Evolutionary conservation across 2,329 filamentous ascomycete species (phyloP), one percentile per base, ranked within the genome.

Genomic region (Ilyonectria destructans): DNA sequence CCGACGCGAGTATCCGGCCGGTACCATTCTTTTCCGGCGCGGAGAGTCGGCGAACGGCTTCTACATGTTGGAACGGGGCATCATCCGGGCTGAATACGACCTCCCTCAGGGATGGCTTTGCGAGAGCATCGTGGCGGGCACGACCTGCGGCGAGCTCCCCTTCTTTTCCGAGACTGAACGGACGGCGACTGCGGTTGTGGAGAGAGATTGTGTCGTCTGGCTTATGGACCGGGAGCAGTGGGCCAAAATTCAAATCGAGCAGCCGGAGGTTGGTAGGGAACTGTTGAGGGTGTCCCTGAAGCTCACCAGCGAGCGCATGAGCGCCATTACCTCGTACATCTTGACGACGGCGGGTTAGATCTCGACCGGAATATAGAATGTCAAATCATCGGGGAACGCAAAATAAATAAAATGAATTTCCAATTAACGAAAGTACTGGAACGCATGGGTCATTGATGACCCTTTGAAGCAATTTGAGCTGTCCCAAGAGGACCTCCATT

Each of bases 21-120:
- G 93, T 4, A 91, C 91, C 1, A 85, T 94, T 3, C 84, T 99
- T 2, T 99, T 96, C 81, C 86, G 88, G 4, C 89, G 92, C 43
- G 95, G 94, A 67, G 92, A 98, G 73, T 77, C 85, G 1, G 92
- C 96, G 0, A 88, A 91, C 35, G 94, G 92, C 3, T 98, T 99
- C 82, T 98, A 97, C 79, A 88, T 99, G 5, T 83, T 99, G 1
- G 95, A 99, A 80, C 89, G 91, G 7, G 96, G 96, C 40, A 95
- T 98, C 74, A 85, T 99, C 35, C 90, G 95, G 17, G 94, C 93
- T 3, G 95, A 98, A 75, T 98, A 99, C 79, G 89, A 96, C 69
- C 87, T n/a, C n/a, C n/a, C n/a, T n/a, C n/a, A n/a, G n/a, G n/a
- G n/a, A n/a, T n/a, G n/a, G n/a, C n/a, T n/a, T n/a, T n/a, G n/a